Conservation (phyloP, 1,284 basidiomycete genomes). For the Leccinum griseonigrum region DNA sequence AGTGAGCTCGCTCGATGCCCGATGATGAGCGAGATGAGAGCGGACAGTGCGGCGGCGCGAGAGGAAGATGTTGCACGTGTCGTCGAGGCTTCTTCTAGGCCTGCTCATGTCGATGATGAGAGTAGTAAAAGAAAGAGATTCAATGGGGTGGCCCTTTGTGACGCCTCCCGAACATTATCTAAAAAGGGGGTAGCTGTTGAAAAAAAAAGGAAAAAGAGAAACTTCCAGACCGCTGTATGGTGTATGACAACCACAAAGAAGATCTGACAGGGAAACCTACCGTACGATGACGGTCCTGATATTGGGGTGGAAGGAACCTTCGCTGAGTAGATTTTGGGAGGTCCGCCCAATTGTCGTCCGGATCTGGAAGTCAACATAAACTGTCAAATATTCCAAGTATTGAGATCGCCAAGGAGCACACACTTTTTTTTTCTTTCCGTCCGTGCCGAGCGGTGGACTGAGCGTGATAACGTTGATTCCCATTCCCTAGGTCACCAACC, state of each 20-base stretch:
- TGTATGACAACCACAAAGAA: constrained; percentile 19
- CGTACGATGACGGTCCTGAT: constrained; percentile 4
- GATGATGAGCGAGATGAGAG: constrained; percentile 10
- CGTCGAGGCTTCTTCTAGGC: constrained; percentile 29
- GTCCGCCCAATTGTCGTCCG: constrained; percentile 27
- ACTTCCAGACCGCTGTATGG: constrained; percentile 2
- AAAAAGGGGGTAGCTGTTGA: constrained; percentile 11
- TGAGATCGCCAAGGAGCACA: constrained; percentile 8
- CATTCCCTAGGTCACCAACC: not conserved
- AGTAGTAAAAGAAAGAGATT: constrained; percentile 18
- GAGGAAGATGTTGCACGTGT: constrained; percentile 29
- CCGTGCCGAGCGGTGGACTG: constrained; percentile 2
- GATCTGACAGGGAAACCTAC: constrained; percentile 9
- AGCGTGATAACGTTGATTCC: not conserved
- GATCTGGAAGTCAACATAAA: constrained; percentile 13
- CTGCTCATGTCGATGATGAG: constrained; percentile 20
- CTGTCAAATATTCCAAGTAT: constrained; percentile 5
- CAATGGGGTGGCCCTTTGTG: constrained; percentile 23
- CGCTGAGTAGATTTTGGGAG: constrained; percentile 19
- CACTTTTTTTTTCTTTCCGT: not conserved
- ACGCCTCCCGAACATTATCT: constrained; percentile 5
- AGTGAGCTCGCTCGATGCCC: constrained; percentile 13
- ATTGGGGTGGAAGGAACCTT: not conserved
- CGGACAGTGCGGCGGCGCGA: constrained; percentile 18
- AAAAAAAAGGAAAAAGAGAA: constrained; percentile 8